These are phyloP conservation scores for Komagataella pastoris DNA, from an alignment of 805 yeast genomes.

Conservation along the genomic window DNA sequence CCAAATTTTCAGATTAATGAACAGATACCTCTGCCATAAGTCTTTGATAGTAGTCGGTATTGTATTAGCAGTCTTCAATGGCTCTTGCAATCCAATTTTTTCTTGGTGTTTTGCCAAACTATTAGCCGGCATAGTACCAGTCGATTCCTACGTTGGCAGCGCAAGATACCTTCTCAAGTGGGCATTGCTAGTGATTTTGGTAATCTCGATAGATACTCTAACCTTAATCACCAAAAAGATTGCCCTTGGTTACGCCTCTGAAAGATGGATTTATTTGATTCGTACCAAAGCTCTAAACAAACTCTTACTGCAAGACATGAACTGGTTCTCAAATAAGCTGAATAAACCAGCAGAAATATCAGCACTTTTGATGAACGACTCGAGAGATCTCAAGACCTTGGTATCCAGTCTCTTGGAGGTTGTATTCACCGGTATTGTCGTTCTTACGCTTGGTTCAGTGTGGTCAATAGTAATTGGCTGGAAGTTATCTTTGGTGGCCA, in stretches of 20 bases:
- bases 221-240: constrained; percentile 36
- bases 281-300: constrained; percentile 34
- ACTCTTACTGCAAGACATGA: constrained; percentile 35
- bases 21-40: constrained; percentile 12
- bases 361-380: constrained; percentile 66
- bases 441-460: constrained; percentile 45
- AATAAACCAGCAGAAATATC: constrained; percentile 38
- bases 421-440: constrained; percentile 34
- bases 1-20: constrained; percentile 16
- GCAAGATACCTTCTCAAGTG: constrained; percentile 34
- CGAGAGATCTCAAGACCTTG: constrained; percentile 60
- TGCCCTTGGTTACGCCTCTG: constrained; percentile 45
- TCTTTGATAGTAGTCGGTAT: constrained; percentile 34
- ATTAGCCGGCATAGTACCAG: constrained; percentile 47
- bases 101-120: constrained; percentile 67
- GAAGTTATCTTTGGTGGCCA: constrained; percentile 75
- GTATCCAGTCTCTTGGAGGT: constrained; percentile 51
- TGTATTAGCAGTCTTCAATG: constrained; percentile 36
- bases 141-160: constrained; percentile 17
- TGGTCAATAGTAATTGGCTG: constrained; percentile 81
- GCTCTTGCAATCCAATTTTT: constrained; percentile 62
- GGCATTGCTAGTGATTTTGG: constrained; percentile 50
- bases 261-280: constrained; percentile 46
- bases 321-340: constrained; percentile 32
- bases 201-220: constrained; percentile 54